These are phyloP conservation scores for Aspergillus leporis DNA, from an alignment of 495 filamentous ascomycete species.

Conservation along the genomic window DNA sequence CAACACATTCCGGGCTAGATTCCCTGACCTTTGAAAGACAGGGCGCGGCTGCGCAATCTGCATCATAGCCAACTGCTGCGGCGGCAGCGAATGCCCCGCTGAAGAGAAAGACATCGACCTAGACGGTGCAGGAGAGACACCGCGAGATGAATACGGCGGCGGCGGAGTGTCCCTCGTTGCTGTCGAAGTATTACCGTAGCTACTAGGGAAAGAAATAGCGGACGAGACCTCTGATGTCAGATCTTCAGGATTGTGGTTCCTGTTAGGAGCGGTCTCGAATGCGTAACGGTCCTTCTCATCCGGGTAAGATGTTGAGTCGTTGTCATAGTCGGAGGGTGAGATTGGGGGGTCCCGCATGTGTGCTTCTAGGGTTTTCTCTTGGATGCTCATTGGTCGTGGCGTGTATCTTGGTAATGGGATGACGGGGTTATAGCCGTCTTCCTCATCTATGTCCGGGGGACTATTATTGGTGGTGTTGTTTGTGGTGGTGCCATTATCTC, in stretches of 20 bases:
- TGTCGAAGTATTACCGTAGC: conserved; percentile 50
- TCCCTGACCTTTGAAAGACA: conserved; percentile 24
- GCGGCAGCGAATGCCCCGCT: conserved; percentile 11
- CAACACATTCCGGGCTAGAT: neutral
- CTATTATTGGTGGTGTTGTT: conserved; percentile 25
- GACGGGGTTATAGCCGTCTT: conserved; percentile 36
- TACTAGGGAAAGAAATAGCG: conserved; percentile 47
- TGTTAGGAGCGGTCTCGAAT: conserved; percentile 14
- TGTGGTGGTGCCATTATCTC: conserved; percentile 26
- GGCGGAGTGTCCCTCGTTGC: conserved; percentile 49
- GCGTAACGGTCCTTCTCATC: conserved; percentile 39
- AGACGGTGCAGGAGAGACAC: conserved; percentile 31
- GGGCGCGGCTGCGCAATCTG: conserved; percentile 29
- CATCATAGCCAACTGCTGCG: conserved; percentile 20
- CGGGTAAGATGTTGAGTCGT: conserved; percentile 6
- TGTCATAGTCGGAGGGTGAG: conserved; percentile 23
- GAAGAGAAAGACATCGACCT: conserved; percentile 40
- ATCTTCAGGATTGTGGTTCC: conserved; percentile 24
- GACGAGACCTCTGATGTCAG: conserved; percentile 42
- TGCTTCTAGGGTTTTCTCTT: conserved; percentile 45
- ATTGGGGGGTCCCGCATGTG: conserved; percentile 40
- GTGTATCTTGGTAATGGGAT: conserved; percentile 46
- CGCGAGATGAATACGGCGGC: conserved; percentile 43
- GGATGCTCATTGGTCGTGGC: conserved; percentile 39
- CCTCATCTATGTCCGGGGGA: conserved; percentile 19